Conservation (phyloP, 176 grass and related monocot species). For the Triticum aestivum region DNA sequence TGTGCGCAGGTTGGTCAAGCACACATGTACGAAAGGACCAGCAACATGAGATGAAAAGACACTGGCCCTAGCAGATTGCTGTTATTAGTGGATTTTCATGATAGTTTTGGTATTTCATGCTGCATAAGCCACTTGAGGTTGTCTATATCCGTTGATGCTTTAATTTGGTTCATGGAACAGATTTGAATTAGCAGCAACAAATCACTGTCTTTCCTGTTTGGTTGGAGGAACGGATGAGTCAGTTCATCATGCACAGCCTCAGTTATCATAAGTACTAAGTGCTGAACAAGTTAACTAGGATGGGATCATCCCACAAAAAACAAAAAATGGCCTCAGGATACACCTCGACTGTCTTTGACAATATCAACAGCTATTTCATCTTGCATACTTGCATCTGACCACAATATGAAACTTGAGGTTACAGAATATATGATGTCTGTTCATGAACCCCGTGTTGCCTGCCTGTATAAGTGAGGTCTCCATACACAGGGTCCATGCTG, state of each 20-base stretch:
- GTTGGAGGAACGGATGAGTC: background rate
- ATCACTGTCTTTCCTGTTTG: background rate
- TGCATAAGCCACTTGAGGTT: slow-evolving; percentile 3
- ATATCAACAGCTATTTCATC: background rate
- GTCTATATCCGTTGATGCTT: background rate
- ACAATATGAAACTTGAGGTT: background rate
- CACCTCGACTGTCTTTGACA: background rate
- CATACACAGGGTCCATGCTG: background rate
- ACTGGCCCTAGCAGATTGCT: background rate
- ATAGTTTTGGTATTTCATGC: background rate
- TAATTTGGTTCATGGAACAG: background rate
- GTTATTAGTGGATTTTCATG: background rate
- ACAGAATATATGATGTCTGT: background rate
- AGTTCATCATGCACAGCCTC: background rate
- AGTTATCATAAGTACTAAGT: background rate
- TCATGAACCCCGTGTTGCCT: background rate
- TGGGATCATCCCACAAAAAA: background rate
- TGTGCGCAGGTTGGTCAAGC: background rate
- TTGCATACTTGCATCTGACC: background rate
- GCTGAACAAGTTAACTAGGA: background rate
- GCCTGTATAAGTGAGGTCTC: background rate
- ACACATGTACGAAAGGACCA: background rate
- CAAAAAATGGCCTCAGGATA: background rate
- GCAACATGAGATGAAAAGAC: background rate
- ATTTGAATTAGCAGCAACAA: background rate